phyloP scores from a whole-genome alignment of 805 yeast genomes.

The Suhomyces xylopsoci region DNA sequence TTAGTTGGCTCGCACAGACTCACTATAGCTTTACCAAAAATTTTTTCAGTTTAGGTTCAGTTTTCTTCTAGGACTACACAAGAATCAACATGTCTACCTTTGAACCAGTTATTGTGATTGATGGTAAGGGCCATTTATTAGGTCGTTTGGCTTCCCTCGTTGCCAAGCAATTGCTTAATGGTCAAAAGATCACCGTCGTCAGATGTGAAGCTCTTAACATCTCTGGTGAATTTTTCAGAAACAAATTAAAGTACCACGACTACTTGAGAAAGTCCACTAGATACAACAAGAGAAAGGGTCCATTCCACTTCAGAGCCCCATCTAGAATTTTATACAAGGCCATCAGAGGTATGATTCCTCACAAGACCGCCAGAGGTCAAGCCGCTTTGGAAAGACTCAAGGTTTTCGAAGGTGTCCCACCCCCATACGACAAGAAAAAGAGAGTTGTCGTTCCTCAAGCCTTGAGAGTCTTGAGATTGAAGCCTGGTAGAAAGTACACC shows the following conservation, averaged over 20 bases:
- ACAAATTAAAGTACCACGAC: slow-evolving; percentile 99
- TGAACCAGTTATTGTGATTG: slow-evolving; percentile 97
- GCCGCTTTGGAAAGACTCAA: slow-evolving; percentile 99
- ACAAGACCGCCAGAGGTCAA: slow-evolving; percentile 99
- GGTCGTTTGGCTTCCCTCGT: slow-evolving; percentile 99
- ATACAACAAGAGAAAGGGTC: slow-evolving; percentile 98
- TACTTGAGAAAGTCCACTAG: slow-evolving; percentile 99
- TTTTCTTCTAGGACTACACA: slow-evolving; percentile 5
- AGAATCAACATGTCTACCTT: slow-evolving; percentile 65
- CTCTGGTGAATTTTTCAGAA: slow-evolving; percentile 99
- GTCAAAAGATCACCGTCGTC: slow-evolving; percentile 96
- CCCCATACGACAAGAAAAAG: slow-evolving; percentile 99
- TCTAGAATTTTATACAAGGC: slow-evolving; percentile 99
- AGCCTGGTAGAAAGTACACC: slow-evolving; percentile 99
- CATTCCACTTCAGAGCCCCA: slow-evolving; percentile 99
- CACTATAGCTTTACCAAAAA: neutral
- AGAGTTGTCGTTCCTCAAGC: slow-evolving; percentile 99
- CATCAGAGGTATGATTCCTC: slow-evolving; percentile 98
- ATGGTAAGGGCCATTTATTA: slow-evolving; percentile 99
- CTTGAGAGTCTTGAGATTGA: slow-evolving; percentile 96
- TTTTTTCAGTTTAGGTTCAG: slow-evolving; percentile 5
- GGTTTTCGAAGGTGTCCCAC: slow-evolving; percentile 99
- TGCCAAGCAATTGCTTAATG: slow-evolving; percentile 97
- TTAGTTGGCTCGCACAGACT: neutral
- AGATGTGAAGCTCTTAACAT: slow-evolving; percentile 98